Conservation (phyloP, 2,329 filamentous ascomycete genomes). For the Alternaria sp. region DNA sequence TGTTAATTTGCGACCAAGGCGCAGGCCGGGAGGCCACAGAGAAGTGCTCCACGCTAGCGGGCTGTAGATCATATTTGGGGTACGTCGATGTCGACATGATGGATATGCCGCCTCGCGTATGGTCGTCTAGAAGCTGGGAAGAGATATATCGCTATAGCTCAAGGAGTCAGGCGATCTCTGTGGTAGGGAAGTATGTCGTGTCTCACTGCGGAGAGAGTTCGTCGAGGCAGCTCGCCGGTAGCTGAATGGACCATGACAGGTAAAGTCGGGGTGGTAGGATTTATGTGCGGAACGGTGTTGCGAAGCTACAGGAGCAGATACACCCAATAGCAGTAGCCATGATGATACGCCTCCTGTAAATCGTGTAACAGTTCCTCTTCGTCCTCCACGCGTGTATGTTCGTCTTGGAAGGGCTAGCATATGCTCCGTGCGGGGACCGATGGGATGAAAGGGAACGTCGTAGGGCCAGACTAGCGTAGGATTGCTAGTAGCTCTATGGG, state of each 20-base stretch:
- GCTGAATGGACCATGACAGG: neutral
- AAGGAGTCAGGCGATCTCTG: neutral
- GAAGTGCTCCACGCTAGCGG: neutral
- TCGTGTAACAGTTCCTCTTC: constrained; percentile 4
- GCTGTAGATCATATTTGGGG: neutral
- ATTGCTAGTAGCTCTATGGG: neutral
- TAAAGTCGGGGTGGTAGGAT: neutral
- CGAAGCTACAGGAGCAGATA: neutral
- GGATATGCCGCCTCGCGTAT: neutral
- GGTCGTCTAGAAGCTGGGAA: neutral
- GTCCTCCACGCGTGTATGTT: constrained; percentile 2
- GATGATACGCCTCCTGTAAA: constrained; percentile 5
- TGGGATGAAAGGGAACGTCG: neutral
- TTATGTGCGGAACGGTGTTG: constrained; percentile 3
- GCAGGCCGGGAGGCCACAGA: neutral
- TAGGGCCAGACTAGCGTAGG: neutral
- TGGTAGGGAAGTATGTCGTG: neutral
- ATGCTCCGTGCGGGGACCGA: neutral
- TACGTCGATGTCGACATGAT: constrained; percentile 8
- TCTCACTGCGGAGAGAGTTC: neutral
- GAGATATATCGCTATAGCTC: neutral
- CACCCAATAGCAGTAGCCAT: neutral
- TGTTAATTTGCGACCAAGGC: constrained; percentile 16
- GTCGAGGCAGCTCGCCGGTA: neutral
- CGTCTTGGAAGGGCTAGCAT: constrained; percentile 4